phyloP scores from a whole-genome alignment of 768 basidiomycete genomes.

The Tremella yokohamensis region DNA sequence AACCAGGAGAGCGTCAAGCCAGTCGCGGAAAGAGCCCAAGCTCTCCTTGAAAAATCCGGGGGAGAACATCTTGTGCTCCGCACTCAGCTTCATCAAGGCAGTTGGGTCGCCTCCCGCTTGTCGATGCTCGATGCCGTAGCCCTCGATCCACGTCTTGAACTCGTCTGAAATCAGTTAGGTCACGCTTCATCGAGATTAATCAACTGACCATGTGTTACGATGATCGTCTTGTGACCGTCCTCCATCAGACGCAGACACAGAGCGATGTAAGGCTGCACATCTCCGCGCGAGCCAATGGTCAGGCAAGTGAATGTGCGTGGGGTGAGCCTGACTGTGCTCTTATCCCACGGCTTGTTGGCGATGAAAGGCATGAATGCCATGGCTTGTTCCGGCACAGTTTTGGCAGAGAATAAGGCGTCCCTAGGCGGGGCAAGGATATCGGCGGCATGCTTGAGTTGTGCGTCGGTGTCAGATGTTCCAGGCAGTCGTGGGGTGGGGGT shows the following conservation, averaged over 20 bases:
- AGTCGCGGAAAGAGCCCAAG: slow-evolving; percentile 61
- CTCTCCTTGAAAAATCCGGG: slow-evolving; percentile 68
- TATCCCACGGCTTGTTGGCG: slow-evolving; percentile 32
- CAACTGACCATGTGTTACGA: slow-evolving; percentile 56
- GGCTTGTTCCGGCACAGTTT: slow-evolving; percentile 38
- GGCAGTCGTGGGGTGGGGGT: neutral
- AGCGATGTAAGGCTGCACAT: slow-evolving; percentile 59
- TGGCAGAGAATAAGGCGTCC: slow-evolving; percentile 16
- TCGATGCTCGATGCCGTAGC: slow-evolving; percentile 62
- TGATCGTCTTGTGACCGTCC: slow-evolving; percentile 56
- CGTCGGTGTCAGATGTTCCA: too few relatives aligned
- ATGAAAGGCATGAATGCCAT: slow-evolving; percentile 44
- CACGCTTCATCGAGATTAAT: neutral
- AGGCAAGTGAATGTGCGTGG: slow-evolving; percentile 62
- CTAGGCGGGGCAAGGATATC: slow-evolving; percentile 34
- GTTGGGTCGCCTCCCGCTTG: slow-evolving; percentile 68
- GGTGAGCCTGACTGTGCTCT: slow-evolving; percentile 25
- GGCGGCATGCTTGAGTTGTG: slow-evolving; percentile 20
- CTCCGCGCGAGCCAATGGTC: slow-evolving; percentile 64
- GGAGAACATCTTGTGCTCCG: slow-evolving; percentile 64
- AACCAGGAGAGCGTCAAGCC: slow-evolving; percentile 63
- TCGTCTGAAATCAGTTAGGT: slow-evolving; percentile 34
- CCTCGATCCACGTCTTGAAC: slow-evolving; percentile 60
- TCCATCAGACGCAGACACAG: slow-evolving; percentile 53
- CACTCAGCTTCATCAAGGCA: slow-evolving; percentile 63